Evolutionary conservation across 1,284 basidiomycete species (phyloP).

Genomic region (Kwoniella shivajii): DNA sequence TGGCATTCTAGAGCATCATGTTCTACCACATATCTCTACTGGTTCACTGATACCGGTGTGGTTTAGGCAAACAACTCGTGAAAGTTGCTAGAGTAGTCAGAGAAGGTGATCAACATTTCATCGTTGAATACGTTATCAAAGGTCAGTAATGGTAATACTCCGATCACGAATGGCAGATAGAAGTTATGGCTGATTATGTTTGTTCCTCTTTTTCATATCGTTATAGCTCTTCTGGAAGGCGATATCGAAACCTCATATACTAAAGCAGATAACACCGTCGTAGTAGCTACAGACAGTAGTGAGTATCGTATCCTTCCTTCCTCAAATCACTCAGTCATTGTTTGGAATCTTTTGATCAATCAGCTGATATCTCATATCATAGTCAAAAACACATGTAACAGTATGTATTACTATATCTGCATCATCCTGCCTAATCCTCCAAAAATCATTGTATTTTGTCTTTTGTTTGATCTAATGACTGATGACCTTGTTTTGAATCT

Average conservation of each 20-base stretch:
- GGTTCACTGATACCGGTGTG: conserved; percentile 2
- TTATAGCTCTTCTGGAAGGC: conserved; percentile 71
- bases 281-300: conserved; percentile 88
- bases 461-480: too few species aligned
- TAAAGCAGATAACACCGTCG: conserved; percentile 75
- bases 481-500: not conserved
- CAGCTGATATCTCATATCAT: too few species aligned
- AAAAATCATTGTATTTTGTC: not conserved
- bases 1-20: not conserved
- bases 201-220: not conserved
- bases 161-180: too few species aligned
- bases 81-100: conserved; percentile 82
- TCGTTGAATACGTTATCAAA: conserved; percentile 52
- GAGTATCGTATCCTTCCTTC: conserved; percentile 40
- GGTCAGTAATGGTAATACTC: conserved; percentile 61
- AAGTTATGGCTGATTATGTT: not conserved
- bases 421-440: not conserved
- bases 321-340: not conserved
- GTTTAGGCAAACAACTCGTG: conserved; percentile 76
- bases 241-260: conserved; percentile 76
- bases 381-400: conserved; percentile 94
- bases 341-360: not conserved
- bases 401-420: conserved; percentile 55
- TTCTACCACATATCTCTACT: too few species aligned
- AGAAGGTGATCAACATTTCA: conserved; percentile 56